Conservation (phyloP, 192 early-diverging fungal genomes). For the Gonapodya sp. region DNA sequence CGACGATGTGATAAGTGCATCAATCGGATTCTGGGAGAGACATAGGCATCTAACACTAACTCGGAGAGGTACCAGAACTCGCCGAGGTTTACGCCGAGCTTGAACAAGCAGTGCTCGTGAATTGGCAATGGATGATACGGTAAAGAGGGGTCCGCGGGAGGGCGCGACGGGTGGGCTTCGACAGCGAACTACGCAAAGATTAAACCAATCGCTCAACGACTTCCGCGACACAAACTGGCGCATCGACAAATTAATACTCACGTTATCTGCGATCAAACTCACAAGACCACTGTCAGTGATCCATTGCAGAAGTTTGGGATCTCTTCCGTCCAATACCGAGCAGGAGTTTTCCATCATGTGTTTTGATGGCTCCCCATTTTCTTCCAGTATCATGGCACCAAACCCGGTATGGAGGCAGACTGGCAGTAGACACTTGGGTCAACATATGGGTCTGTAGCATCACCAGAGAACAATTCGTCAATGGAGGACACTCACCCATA, state of each 20-base stretch:
- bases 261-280: constrained; percentile 1
- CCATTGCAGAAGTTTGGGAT: background rate
- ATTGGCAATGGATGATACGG: background rate
- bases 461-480: no score
- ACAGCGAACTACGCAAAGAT: constrained; percentile 5
- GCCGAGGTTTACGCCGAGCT: constrained; percentile 10
- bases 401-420: constrained; percentile 10
- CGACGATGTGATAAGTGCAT: background rate
- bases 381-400: background rate
- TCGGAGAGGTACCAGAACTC: constrained; percentile 2
- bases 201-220: no score
- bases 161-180: constrained; percentile 6
- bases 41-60: background rate
- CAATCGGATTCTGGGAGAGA: background rate
- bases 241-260: background rate
- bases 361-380: background rate
- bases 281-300: constrained; percentile 2
- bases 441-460: no score
- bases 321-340: constrained; percentile 4
- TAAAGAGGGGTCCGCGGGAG: background rate
- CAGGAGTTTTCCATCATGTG: constrained; percentile 9
- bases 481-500: background rate
- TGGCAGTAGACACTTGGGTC: no score
- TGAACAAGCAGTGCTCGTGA: constrained; percentile 9
- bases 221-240: background rate